These are phyloP conservation scores for Rhamnella rubrinervis DNA, from an alignment of 331 rosid genomes.

Conservation along the genomic window DNA sequence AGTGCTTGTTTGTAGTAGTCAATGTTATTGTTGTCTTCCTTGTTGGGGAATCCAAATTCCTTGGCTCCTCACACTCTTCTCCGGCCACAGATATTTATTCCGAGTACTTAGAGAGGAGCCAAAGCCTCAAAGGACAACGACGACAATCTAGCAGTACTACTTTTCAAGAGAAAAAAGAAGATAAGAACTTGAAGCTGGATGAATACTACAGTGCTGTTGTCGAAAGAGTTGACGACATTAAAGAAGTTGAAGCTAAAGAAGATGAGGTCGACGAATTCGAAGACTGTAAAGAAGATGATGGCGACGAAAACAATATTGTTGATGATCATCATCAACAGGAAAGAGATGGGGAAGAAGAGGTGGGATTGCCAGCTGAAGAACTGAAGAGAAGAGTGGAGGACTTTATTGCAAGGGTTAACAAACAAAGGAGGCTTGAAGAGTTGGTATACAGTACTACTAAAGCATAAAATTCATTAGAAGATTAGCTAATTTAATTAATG, in stretches of 20 bases:
- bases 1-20: slow-evolving; percentile 36
- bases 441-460: too few relatives aligned
- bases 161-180: slow-evolving; percentile 17
- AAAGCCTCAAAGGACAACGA: slow-evolving; percentile 4
- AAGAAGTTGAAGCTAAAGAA: slow-evolving; percentile 13
- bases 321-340: neutral
- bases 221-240: neutral
- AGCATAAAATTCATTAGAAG: too few relatives aligned
- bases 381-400: slow-evolving; percentile 45
- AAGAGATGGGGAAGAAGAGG: neutral
- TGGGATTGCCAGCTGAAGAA: slow-evolving; percentile 37
- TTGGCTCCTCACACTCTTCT: slow-evolving; percentile 7
- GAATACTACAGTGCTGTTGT: neutral
- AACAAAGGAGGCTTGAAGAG: slow-evolving; percentile 42
- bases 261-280: neutral
- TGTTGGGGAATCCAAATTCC: slow-evolving; percentile 37
- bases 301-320: neutral
- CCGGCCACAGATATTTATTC: slow-evolving; percentile 18
- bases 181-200: neutral
- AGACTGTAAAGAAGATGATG: neutral
- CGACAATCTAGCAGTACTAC: neutral
- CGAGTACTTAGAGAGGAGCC: slow-evolving; percentile 33
- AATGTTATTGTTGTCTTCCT: slow-evolving; percentile 40
- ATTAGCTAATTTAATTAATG: too few relatives aligned
- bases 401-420: slow-evolving; percentile 49